phyloP scores from a whole-genome alignment of 2,329 filamentous ascomycete genomes.

The Sporothrix protearum region DNA sequence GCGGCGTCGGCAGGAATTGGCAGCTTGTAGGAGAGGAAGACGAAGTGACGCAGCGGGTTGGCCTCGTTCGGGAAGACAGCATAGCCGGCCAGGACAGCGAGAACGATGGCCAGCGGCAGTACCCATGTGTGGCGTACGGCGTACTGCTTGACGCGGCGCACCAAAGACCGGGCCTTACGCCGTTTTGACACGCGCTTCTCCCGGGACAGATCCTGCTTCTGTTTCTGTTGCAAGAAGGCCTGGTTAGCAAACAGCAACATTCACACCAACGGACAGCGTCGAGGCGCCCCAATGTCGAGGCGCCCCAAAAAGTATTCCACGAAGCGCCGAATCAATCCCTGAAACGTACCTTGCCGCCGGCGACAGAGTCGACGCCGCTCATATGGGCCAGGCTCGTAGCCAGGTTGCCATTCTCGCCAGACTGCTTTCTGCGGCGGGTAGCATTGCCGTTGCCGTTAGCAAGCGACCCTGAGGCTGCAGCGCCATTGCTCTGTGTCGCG shows the following conservation, averaged over 20 bases:
- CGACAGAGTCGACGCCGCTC: slow-evolving; percentile 22
- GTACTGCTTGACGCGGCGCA: slow-evolving; percentile 52
- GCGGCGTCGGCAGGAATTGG: slow-evolving; percentile 45
- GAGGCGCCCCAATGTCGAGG: too few species aligned
- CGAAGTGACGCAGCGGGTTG: slow-evolving; percentile 75
- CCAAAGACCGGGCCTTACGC: slow-evolving; percentile 52
- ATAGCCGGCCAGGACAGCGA: slow-evolving; percentile 64
- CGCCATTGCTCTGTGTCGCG: slow-evolving; percentile 41
- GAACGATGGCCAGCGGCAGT: slow-evolving; percentile 64
- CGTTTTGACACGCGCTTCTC: slow-evolving; percentile 50
- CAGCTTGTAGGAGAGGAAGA: slow-evolving; percentile 86
- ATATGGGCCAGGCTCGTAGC: slow-evolving; percentile 52
- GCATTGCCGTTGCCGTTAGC: slow-evolving; percentile 27
- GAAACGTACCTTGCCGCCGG: slow-evolving; percentile 24
- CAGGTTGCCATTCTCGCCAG: slow-evolving; percentile 53
- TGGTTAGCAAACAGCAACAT: neutral
- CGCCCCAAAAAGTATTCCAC: too few species aligned
- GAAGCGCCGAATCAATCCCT: too few species aligned
- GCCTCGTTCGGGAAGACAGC: slow-evolving; percentile 69
- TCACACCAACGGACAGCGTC: too few species aligned
- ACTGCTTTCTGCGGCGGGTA: slow-evolving; percentile 52
- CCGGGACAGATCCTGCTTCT: slow-evolving; percentile 23
- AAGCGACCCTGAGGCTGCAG: slow-evolving; percentile 17
- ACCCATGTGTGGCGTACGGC: slow-evolving; percentile 58
- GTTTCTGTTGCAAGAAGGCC: slow-evolving; percentile 1